Base-by-base conservation (phyloP, 2,329 filamentous ascomycete species). In the Alternaria consortialis region DNA sequence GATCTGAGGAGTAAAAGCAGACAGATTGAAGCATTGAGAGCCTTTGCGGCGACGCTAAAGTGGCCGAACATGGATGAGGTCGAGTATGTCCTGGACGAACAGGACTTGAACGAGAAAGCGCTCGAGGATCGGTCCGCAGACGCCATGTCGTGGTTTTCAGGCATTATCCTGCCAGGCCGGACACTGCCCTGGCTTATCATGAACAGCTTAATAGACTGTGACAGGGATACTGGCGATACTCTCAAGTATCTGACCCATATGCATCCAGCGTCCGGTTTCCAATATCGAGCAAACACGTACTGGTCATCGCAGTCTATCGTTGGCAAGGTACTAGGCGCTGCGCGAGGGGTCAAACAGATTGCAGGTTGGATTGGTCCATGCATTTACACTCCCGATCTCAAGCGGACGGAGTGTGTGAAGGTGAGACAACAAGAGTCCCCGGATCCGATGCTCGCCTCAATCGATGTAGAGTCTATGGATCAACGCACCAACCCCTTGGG, bases 221-320 rank as follows among this genome's bases (percentile, higher is more conserved):
- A 93, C 70, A 87, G 88, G 2, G 90, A 91, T 72, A 84, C 84
- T 4, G 88, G 87, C 5, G 86, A 90, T 63, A 82, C 87, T 7
- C 84, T 93, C 15, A 87, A 88, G 11, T 83, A 90, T 34, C 84
- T 93, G 8, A 89, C 88, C 1, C 88, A 92, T 68, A 84, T 90
- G 66, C 85, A 90, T 59, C 89, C 89, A 1, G 83, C 88, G 66
- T 88, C 88, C 64, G 91, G 91, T 15, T 92, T 93, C 72, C 91
- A 93, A 78, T 92, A 93, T 74, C 88, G 89, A 59, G 89, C 88
- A 58, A 90, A 90, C 72, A 93, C 91, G 1, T 93, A 93, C 81
- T 93, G 91, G 91, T 88, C 90, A 3, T 86, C 88, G 12, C 83
- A 85, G 20, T 90, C 86, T 67, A 90, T 93, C 58, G 88, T 93